Percentiles rank a stretch among this genome's conserved stretches.
phyloP scores from a whole-genome alignment of 768 basidiomycete species.

The Amanita fuliginea region DNA sequence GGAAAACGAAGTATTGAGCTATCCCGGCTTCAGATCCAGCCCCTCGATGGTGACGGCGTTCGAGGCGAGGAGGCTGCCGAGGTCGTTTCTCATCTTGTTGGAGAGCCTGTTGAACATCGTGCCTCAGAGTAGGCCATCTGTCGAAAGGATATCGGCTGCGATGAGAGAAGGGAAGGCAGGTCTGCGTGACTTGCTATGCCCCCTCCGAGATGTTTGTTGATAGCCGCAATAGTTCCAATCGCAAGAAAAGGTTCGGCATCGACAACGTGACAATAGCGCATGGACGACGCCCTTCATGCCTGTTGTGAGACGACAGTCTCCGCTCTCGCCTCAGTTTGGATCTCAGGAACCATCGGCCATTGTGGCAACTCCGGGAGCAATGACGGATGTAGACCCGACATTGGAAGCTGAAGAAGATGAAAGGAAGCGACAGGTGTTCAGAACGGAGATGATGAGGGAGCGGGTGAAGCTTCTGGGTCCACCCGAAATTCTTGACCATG shows the following conservation, averaged over 20 bases:
- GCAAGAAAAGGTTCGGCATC: background rate
- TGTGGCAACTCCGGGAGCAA: background rate
- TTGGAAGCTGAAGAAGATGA: background rate
- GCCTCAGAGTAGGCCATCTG: conserved; percentile 54
- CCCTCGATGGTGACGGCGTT: conserved; percentile 42
- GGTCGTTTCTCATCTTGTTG: conserved; percentile 59
- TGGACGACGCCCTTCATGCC: background rate
- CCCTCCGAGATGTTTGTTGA: background rate
- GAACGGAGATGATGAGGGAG: conserved; percentile 1
- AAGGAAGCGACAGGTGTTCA: background rate
- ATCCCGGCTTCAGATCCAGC: conserved; percentile 62
- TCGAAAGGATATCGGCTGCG: conserved; percentile 60
- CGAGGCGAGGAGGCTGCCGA: conserved; percentile 61
- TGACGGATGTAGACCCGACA: background rate
- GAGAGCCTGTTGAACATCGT: conserved; percentile 57
- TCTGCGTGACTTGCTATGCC: conserved; percentile 7
- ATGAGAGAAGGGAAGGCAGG: conserved; percentile 66
- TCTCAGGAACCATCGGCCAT: background rate
- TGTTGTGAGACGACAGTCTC: background rate
- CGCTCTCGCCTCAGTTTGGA: background rate
- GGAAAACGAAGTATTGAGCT: conserved; percentile 61
- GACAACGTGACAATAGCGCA: background rate
- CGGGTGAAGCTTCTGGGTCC: conserved; percentile 4
- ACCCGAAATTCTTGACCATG: background rate
- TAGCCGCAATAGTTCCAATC: background rate